phyloP scores from a whole-genome alignment of 495 filamentous ascomycete species.

The Hyaloscypha finlandica region DNA sequence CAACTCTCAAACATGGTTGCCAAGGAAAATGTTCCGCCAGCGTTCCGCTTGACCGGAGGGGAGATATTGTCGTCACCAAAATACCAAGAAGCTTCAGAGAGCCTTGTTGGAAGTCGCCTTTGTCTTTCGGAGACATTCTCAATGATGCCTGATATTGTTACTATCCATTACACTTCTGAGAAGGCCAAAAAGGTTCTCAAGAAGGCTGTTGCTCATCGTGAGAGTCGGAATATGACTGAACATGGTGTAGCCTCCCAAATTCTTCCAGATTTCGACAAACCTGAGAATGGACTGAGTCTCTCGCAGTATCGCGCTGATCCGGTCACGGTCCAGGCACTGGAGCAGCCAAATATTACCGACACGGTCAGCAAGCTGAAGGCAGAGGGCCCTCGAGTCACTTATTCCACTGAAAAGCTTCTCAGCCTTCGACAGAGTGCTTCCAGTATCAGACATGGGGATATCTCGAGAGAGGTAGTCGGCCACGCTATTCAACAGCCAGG shows the following conservation, averaged over 20 bases:
- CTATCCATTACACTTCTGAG: not conserved
- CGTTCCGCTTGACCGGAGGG: not conserved
- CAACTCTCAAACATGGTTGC: conserved; percentile 13
- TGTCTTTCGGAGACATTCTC: conserved; percentile 15
- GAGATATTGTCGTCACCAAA: conserved; percentile 4
- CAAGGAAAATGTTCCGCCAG: not conserved
- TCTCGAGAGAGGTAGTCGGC: not conserved
- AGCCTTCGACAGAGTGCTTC: not conserved
- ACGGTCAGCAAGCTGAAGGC: not conserved
- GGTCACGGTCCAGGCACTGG: too few relatives aligned
- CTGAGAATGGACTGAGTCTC: too few relatives aligned
- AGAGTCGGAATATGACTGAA: not conserved
- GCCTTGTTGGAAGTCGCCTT: conserved; percentile 13
- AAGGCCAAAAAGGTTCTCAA: conserved; percentile 10
- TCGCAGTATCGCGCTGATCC: too few relatives aligned
- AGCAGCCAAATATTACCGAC: too few relatives aligned
- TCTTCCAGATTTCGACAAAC: too few relatives aligned
- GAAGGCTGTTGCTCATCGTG: conserved; percentile 10
- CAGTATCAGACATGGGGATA: not conserved
- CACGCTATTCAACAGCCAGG: too few relatives aligned
- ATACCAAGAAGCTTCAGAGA: conserved; percentile 5
- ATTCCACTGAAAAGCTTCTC: not conserved
- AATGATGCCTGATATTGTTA: conserved; percentile 1
- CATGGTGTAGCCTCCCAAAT: too few relatives aligned
- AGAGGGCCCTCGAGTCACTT: not conserved